Conservation (phyloP, 1,284 basidiomycete genomes). For the Bondarzewia mesenterica region DNA sequence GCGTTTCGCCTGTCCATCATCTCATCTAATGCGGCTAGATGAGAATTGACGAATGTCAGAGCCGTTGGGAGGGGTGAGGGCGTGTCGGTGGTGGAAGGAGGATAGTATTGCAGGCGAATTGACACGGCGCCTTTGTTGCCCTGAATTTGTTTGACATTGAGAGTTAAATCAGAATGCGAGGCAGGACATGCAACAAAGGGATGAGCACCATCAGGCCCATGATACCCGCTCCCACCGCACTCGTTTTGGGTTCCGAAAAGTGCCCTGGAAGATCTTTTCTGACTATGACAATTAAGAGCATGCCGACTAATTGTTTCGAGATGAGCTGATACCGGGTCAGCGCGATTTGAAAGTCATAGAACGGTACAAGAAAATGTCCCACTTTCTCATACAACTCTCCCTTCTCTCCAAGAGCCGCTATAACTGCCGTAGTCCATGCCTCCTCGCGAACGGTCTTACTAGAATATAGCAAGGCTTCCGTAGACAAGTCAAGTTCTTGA, state of each 20-base stretch:
- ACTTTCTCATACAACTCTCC: conserved; percentile 59
- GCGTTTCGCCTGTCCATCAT: conserved; percentile 61
- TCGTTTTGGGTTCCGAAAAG: conserved; percentile 44
- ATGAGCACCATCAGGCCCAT: conserved; percentile 64
- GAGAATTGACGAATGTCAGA: conserved; percentile 68
- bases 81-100: conserved; percentile 19
- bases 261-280: conserved; percentile 40
- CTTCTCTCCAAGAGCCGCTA: conserved; percentile 65
- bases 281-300: conserved; percentile 59
- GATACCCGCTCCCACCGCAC: conserved; percentile 56
- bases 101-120: conserved; percentile 48
- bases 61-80: conserved; percentile 30
- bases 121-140: conserved; percentile 73
- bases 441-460: conserved; percentile 55
- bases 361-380: background rate
- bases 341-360: background rate
- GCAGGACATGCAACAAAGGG: too few species aligned
- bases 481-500: conserved; percentile 69
- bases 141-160: conserved; percentile 19
- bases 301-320: conserved; percentile 72
- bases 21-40: conserved; percentile 75
- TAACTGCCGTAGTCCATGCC: conserved; percentile 54
- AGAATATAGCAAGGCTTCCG: conserved; percentile 64
- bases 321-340: conserved; percentile 36
- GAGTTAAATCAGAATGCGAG: background rate